Evolutionary conservation across 1,139 yeast genomes (phyloP).

Genomic region (Protomyces lactucae-debilis): DNA sequence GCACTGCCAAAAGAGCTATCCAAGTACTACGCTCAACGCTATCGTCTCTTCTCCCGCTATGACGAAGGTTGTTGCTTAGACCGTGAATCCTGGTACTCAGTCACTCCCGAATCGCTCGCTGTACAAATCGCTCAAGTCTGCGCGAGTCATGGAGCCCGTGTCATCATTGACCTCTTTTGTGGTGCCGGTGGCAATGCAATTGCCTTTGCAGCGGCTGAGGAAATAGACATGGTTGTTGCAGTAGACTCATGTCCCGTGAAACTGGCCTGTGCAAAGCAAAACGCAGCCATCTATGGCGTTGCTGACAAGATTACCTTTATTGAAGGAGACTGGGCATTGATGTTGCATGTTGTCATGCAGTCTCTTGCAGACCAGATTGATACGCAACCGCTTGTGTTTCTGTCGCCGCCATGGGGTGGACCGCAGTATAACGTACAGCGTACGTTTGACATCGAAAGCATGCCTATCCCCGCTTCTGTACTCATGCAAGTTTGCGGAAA

Average conservation of each 20-base stretch:
- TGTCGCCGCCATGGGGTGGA: constrained; percentile 29
- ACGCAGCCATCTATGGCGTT: constrained; percentile 67
- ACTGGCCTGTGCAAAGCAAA: constrained; percentile 56
- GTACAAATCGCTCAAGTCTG: constrained; percentile 50
- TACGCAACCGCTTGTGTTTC: not conserved
- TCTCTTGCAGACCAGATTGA: constrained; percentile 7
- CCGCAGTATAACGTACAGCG: constrained; percentile 21
- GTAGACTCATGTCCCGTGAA: constrained; percentile 15
- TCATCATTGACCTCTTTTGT: constrained; percentile 67
- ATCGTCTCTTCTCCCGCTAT: constrained; percentile 53
- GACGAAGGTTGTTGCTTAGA: constrained; percentile 72
- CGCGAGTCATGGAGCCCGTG: constrained; percentile 45
- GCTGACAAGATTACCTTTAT: constrained; percentile 47
- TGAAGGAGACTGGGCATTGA: constrained; percentile 53
- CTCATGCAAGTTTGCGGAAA: constrained; percentile 5
- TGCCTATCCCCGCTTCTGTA: constrained; percentile 27
- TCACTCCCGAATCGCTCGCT: constrained; percentile 79
- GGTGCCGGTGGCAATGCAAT: constrained; percentile 86
- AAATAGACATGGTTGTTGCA: constrained; percentile 14
- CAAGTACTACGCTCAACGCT: constrained; percentile 42
- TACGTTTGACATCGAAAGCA: constrained; percentile 22
- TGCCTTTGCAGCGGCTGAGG: constrained; percentile 12
- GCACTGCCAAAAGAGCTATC: not conserved
- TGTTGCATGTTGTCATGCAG: not conserved
- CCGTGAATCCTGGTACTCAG: constrained; percentile 81